These are phyloP conservation scores for Tuber indicum DNA, from an alignment of 495 filamentous ascomycete genomes.

Conservation along the genomic window DNA sequence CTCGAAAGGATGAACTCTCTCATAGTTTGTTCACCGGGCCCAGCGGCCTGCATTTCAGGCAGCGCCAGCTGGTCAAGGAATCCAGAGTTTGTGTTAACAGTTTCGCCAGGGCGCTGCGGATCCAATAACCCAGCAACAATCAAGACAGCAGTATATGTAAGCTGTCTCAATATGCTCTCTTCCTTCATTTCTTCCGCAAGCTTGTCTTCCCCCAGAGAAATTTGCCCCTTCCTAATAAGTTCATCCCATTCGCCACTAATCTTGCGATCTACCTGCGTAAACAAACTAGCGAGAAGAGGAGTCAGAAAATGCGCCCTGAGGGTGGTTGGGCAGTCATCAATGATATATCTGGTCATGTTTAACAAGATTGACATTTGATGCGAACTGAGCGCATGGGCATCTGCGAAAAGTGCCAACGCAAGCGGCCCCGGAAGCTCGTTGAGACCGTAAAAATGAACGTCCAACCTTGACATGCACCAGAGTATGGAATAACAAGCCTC, in stretches of 20 bases:
- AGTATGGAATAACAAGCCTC: slow-evolving; percentile 91
- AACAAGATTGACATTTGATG: slow-evolving; percentile 89
- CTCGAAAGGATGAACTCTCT: slow-evolving; percentile 75
- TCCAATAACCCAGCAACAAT: slow-evolving; percentile 85
- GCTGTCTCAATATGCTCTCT: slow-evolving; percentile 88
- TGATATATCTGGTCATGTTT: slow-evolving; percentile 75
- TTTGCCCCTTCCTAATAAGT: slow-evolving; percentile 52
- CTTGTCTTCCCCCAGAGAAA: slow-evolving; percentile 55
- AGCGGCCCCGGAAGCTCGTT: slow-evolving; percentile 75
- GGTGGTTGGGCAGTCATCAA: slow-evolving; percentile 80
- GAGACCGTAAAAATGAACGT: slow-evolving; percentile 82
- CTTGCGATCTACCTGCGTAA: slow-evolving; percentile 77
- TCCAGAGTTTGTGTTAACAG: slow-evolving; percentile 19
- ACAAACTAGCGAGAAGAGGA: slow-evolving; percentile 72
- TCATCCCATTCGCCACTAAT: slow-evolving; percentile 80
- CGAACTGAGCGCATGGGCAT: slow-evolving; percentile 76
- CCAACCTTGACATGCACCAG: slow-evolving; percentile 82
- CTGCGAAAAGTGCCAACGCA: slow-evolving; percentile 73
- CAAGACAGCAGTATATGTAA: slow-evolving; percentile 84
- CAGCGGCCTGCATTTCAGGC: slow-evolving; percentile 43
- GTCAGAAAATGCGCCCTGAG: slow-evolving; percentile 76
- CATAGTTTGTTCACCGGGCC: slow-evolving; percentile 51
- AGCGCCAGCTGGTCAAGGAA: slow-evolving; percentile 30
- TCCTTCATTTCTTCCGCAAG: slow-evolving; percentile 95
- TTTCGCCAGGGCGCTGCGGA: slow-evolving; percentile 55